These are phyloP conservation scores for Carex myosuroides DNA, from an alignment of 176 grass and related monocot genomes.

Conservation along the genomic window DNA sequence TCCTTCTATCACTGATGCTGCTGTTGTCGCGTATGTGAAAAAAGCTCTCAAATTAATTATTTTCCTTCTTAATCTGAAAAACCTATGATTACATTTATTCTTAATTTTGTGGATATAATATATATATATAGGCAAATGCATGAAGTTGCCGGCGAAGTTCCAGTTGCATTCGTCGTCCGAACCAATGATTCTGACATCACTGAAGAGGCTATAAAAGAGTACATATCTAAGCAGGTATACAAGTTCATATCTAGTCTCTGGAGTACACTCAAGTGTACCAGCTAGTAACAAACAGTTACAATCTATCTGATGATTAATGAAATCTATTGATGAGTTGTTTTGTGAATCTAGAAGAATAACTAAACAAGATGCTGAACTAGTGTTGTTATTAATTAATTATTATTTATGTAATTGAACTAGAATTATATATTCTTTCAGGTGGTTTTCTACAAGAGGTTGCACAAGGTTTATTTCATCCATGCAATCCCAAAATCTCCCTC, in stretches of 20 bases:
- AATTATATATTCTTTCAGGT: conserved; percentile 35
- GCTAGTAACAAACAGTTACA: background rate
- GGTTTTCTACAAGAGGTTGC: conserved; percentile 87
- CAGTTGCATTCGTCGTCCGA: conserved; percentile 73
- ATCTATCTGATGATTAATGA: background rate
- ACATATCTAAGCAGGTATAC: conserved; percentile 67
- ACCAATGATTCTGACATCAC: conserved; percentile 44
- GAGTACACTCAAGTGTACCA: background rate
- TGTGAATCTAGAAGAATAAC: background rate
- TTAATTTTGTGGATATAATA: background rate
- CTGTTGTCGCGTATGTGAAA: conserved; percentile 72
- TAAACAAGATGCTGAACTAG: background rate
- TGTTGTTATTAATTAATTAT: background rate
- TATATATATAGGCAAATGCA: conserved; percentile 74
- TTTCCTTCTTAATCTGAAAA: background rate
- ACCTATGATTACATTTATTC: background rate
- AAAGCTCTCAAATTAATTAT: background rate
- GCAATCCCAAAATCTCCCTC: conserved; percentile 77
- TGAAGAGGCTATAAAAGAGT: conserved; percentile 76
- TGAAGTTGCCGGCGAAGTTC: conserved; percentile 70
- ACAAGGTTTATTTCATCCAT: conserved; percentile 75
- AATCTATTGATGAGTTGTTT: background rate
- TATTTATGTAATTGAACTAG: background rate
- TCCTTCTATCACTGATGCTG: conserved; percentile 66
- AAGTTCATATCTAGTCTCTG: background rate